These are phyloP conservation scores for Aphanomyces stellatus DNA, from an alignment of 352 stramenopile genomes.

Conservation along the genomic window DNA sequence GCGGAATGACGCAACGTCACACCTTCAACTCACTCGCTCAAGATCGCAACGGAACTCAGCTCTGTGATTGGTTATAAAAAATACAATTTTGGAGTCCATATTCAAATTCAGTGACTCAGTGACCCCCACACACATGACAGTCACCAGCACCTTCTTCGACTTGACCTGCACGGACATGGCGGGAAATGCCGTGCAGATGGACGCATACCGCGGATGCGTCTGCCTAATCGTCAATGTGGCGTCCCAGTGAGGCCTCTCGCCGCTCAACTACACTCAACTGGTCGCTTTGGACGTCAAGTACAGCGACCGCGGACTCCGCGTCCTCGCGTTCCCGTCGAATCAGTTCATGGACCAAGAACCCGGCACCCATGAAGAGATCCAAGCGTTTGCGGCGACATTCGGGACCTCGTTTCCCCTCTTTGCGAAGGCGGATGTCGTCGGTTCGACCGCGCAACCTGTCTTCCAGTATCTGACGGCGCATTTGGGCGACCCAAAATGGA, in stretches of 20 bases:
- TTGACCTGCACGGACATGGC: constrained; percentile 19
- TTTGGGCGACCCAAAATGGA: constrained; percentile 33
- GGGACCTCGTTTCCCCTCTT: constrained; percentile 41
- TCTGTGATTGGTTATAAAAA: background rate
- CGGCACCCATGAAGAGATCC: constrained; percentile 38
- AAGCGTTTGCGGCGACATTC: constrained; percentile 38
- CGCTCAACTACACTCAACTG: constrained; percentile 65
- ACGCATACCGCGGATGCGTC: constrained; percentile 13
- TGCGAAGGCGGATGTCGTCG: constrained; percentile 49
- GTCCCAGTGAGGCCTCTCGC: constrained; percentile 38
- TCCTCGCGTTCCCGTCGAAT: constrained; percentile 41
- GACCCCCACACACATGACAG: background rate
- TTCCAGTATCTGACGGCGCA: constrained; percentile 31
- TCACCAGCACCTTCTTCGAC: constrained; percentile 21
- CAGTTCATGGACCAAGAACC: constrained; percentile 48
- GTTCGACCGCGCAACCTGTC: constrained; percentile 24
- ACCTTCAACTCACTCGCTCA: background rate
- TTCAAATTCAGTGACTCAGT: background rate
- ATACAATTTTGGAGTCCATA: background rate
- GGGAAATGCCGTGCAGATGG: constrained; percentile 22
- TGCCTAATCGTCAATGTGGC: constrained; percentile 24
- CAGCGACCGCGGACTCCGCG: constrained; percentile 26
- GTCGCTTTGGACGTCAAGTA: constrained; percentile 51
- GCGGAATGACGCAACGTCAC: no score
- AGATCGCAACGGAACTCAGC: background rate